Evolutionary conservation across 371 early-diverging fungal species (phyloP), one percentile per base, ranked within the genome.

Genomic region (Apophysomyces trapeziformis): DNA sequence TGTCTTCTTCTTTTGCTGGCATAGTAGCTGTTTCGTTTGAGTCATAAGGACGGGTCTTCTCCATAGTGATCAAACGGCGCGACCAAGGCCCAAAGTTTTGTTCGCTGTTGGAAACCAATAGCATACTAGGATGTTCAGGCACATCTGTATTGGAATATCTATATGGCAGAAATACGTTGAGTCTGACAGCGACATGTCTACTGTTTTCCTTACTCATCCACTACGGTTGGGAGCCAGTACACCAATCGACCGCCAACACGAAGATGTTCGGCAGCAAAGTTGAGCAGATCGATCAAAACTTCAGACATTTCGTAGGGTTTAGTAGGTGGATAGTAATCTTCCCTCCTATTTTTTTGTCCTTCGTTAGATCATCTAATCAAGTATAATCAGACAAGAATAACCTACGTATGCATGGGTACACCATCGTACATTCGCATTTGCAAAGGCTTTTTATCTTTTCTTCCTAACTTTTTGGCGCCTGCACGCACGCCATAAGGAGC

Each of bases 401-500:
- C 74, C 58, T 76, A 79, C 82, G 80, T 73, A 69, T 87, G 87
- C 70, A 86, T 83, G 7, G 80, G 85, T n/a, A 82, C 71, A 41
- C 92, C 94, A 47, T 92, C 89, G 45, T 88, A 80, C 21, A 83
- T 71, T 47, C 81, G 68, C 64, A 87, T 72, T 14, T 83, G 72
- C 18, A 76, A 70, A 38, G 84, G 83, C 63, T 87, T 82, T 6
- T 87, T 84, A 54, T 87, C 82, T 60, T 88, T 88, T 58, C 90
- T 78, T 37, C 96, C 95, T 21, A 98, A 83, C 39, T 89, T 94
- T 75, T 95, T 96, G 13, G 99, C 98, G 11, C 98, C 98, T 1
- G 98, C 98, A 46, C 99, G 91, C 8, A 99, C 97, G 69, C 99
- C 98, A 74, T 99, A 97, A 14, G 99, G 99, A n/a, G 98, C 89